Conservation (phyloP, 768 basidiomycete species). For the Phylloporus rhodoxanthus region DNA sequence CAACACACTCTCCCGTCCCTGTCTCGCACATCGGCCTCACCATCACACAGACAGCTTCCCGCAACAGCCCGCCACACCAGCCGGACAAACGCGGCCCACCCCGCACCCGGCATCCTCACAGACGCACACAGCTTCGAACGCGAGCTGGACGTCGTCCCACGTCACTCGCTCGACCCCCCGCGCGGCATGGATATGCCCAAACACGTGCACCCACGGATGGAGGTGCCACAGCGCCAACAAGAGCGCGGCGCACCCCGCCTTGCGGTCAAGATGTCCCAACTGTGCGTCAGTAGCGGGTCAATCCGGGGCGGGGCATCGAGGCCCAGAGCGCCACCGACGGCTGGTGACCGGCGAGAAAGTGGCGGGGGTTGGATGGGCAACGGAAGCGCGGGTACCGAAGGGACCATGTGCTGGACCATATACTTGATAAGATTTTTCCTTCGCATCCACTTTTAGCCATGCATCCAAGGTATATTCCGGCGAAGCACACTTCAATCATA, state of each 20-base stretch:
- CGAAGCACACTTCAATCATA: too few species aligned
- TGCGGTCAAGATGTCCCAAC: conserved; percentile 32
- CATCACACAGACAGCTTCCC: conserved; percentile 1
- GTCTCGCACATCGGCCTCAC: conserved; percentile 8
- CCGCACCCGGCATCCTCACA: not conserved
- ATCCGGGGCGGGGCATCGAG: conserved; percentile 17
- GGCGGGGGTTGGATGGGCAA: too few species aligned
- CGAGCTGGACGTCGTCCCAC: conserved; percentile 30
- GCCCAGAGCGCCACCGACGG: conserved; percentile 21
- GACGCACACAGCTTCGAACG: conserved; percentile 27
- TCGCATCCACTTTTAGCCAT: too few species aligned
- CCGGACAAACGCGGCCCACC: conserved; percentile 12
- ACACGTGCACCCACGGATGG: conserved; percentile 24
- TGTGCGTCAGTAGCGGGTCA: conserved; percentile 40
- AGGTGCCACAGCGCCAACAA: conserved; percentile 30
- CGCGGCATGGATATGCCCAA: conserved; percentile 39
- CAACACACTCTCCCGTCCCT: conserved; percentile 21
- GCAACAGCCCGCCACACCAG: conserved; percentile 10
- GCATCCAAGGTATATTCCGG: too few species aligned
- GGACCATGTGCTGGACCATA: conserved; percentile 13
- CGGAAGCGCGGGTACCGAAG: conserved; percentile 6
- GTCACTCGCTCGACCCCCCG: conserved; percentile 29
- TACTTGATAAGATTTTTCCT: too few species aligned
- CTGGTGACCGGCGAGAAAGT: not conserved
- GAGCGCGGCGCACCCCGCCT: conserved; percentile 31